Evolutionary conservation across 129 eudicot species (phyloP), one percentile per base, ranked within the genome.

Genomic region (Pulicaria dysenterica): DNA sequence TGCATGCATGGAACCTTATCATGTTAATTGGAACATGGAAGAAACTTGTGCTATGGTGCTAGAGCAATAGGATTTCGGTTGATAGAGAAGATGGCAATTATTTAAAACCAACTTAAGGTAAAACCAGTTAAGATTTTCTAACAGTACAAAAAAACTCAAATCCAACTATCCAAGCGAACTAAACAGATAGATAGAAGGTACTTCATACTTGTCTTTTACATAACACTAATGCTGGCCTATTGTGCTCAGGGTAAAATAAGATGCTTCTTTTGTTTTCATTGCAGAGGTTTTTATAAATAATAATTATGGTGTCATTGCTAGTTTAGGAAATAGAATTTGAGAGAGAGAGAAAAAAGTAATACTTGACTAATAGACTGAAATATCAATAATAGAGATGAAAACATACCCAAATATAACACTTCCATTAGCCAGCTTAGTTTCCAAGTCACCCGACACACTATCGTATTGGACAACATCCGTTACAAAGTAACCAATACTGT

Each of bases 361-460:
- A 16, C 5, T 38, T 46, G 14, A 48, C 64, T 37, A 7, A 75
- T 56, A 44, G 47, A 47, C 9, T 13, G 62, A 41, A 14, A 64
- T 9, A 70, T 12, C 58, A 61, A 16, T 3, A 61, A 71, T 37
- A 54, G 36, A 47, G 48, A 65, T 56, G 31, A 67, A 49, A 68
- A 62, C 85, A 55, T 75, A 89, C 98, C 98, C 98, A 72, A 92
- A 92, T 69, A 85, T 81, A 69, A 92, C 96, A 87, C 81, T 92
- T 83, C 98, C 98, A 80, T 92, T 92, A 40, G 94, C 85, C 63
- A 86, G 73, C 61, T 78, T 87, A 34, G 98, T 92, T 76, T 92
- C 81, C 61, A 83, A 83, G 80, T 92, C 98, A 24, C 98, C 98
- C 66, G 98, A 92, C 24, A 92, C 95, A 56, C 84, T 82, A 77